phyloP scores from a whole-genome alignment of 805 yeast species.

The Lachancea thermotolerans region DNA sequence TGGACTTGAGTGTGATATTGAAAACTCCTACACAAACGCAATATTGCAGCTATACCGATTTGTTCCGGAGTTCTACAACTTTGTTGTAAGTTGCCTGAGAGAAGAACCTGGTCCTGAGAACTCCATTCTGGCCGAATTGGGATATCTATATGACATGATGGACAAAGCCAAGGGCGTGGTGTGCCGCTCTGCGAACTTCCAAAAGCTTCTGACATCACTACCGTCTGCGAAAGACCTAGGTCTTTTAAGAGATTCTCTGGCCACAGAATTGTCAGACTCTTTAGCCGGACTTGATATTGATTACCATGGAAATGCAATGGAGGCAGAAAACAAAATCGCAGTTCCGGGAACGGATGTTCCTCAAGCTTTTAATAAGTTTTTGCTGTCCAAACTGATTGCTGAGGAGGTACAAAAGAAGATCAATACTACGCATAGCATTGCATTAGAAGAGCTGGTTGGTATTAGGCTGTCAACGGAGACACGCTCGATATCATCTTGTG shows the following conservation, averaged over 20 bases:
- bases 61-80: slow-evolving; percentile 65
- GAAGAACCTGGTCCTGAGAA: slow-evolving; percentile 40
- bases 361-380: slow-evolving; percentile 26
- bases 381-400: slow-evolving; percentile 19
- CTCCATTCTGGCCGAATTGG: slow-evolving; percentile 71
- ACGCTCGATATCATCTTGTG: slow-evolving; percentile 21
- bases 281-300: not conserved
- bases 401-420: slow-evolving; percentile 23
- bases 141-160: slow-evolving; percentile 88
- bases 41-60: slow-evolving; percentile 74
- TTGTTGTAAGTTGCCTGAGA: slow-evolving; percentile 49
- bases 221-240: slow-evolving; percentile 19
- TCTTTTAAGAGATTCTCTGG: slow-evolving; percentile 6
- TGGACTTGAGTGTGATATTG: slow-evolving; percentile 85
- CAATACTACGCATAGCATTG: slow-evolving; percentile 14
- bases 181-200: slow-evolving; percentile 78
- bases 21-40: slow-evolving; percentile 72
- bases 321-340: too few relatives aligned
- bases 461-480: slow-evolving; percentile 18
- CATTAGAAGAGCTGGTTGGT: slow-evolving; percentile 29
- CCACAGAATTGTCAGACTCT: not conserved
- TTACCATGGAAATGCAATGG: not conserved
- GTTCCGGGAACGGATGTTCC: not conserved
- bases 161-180: slow-evolving; percentile 70
- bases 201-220: slow-evolving; percentile 40